Percentiles rank a stretch among this genome's conserved stretches.
Conservation (phyloP, 768 basidiomycete species). For the Agrocybe chaxingu region DNA sequence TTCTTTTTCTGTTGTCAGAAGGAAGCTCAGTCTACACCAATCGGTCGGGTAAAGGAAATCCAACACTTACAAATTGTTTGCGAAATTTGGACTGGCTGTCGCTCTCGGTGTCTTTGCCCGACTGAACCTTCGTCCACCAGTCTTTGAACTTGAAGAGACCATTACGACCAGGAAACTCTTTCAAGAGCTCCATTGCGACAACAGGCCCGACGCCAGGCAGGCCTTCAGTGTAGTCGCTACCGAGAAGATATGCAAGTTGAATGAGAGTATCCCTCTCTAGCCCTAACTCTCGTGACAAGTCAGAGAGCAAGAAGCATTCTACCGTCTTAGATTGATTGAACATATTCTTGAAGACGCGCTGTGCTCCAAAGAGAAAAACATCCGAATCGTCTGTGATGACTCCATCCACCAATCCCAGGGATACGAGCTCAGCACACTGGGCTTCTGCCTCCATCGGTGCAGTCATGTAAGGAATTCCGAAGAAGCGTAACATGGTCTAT, state of each 20-base stretch:
- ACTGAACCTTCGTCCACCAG: slow-evolving; percentile 95
- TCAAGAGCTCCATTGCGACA: slow-evolving; percentile 91
- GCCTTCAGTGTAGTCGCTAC: slow-evolving; percentile 96
- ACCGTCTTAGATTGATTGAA: slow-evolving; percentile 99
- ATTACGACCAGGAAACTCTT: slow-evolving; percentile 86
- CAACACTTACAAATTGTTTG: slow-evolving; percentile 70
- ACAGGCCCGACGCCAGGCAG: slow-evolving; percentile 92
- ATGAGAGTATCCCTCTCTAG: slow-evolving; percentile 84
- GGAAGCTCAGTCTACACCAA: background rate
- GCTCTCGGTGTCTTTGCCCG: slow-evolving; percentile 74
- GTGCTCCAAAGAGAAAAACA: slow-evolving; percentile 95
- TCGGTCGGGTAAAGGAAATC: background rate
- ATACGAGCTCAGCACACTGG: slow-evolving; percentile 90
- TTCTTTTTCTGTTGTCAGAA: slow-evolving; percentile 69
- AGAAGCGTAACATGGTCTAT: slow-evolving; percentile 86
- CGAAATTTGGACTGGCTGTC: slow-evolving; percentile 79
- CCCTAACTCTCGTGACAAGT: slow-evolving; percentile 84
- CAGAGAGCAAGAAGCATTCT: slow-evolving; percentile 86
- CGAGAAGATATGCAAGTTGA: slow-evolving; percentile 88
- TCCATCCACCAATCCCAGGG: slow-evolving; percentile 86
- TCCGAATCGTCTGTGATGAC: slow-evolving; percentile 99
- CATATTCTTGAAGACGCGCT: slow-evolving; percentile 98
- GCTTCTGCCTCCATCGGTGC: slow-evolving; percentile 99
- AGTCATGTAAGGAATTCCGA: slow-evolving; percentile 97
- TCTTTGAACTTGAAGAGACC: slow-evolving; percentile 84